Evolutionary conservation across 192 early-diverging fungal genomes (phyloP).

Genomic region (Dimargaris cristalligena): DNA sequence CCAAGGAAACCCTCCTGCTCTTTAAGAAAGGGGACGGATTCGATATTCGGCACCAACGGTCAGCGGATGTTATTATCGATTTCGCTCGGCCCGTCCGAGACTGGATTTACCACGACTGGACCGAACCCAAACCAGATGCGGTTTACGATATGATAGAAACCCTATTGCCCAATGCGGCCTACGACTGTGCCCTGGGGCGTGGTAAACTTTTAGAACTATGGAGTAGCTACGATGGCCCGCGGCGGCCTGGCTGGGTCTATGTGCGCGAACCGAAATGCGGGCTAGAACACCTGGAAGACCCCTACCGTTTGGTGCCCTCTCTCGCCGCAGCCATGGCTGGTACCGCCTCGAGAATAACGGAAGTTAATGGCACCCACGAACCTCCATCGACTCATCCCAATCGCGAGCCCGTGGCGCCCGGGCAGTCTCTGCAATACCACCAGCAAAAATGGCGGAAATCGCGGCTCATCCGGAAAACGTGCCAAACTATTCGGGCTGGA

Average conservation of each 20-base stretch:
- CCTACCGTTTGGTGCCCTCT: too few relatives aligned
- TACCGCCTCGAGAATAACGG: too few relatives aligned
- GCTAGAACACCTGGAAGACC: not conserved
- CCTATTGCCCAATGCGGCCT: conserved; percentile 29
- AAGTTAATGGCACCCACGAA: too few relatives aligned
- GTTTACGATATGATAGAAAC: conserved; percentile 42
- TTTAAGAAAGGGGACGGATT: conserved; percentile 43
- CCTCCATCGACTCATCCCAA: too few relatives aligned
- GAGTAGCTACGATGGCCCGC: conserved; percentile 7
- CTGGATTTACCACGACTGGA: conserved; percentile 34
- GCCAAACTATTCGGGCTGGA: not conserved
- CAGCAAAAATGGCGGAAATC: not conserved
- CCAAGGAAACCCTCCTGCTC: conserved; percentile 38
- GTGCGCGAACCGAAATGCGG: conserved; percentile 9
- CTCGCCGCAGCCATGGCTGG: too few relatives aligned
- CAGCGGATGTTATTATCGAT: conserved; percentile 42
- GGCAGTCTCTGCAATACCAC: too few relatives aligned
- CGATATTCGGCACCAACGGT: conserved; percentile 37
- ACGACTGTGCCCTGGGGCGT: conserved; percentile 19
- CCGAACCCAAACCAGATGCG: conserved; percentile 30
- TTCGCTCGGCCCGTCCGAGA: conserved; percentile 27
- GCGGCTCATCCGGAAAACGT: not conserved
- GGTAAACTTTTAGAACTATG: conserved; percentile 34
- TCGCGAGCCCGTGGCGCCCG: too few relatives aligned
- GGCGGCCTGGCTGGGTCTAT: conserved; percentile 7